Evolutionary conservation across 1,139 yeast genomes (phyloP).

Genomic region (Meyerozyma smithsonii): DNA sequence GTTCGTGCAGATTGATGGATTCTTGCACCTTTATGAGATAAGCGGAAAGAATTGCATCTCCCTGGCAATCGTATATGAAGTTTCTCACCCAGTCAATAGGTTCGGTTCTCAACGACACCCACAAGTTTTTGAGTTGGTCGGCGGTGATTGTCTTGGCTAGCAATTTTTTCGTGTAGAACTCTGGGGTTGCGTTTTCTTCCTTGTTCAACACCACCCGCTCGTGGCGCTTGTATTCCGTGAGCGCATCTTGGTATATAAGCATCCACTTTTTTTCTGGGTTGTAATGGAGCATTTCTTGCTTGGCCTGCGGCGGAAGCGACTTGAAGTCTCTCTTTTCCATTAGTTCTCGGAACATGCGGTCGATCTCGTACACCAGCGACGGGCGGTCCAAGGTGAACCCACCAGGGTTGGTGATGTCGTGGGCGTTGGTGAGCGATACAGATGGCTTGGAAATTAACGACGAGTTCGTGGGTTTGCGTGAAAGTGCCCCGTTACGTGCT

Average conservation of each 20-base stretch:
- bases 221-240: constrained; percentile 66
- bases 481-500: constrained; percentile 7
- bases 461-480: constrained; percentile 21
- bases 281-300: constrained; percentile 72
- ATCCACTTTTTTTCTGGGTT: constrained; percentile 84
- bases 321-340: constrained; percentile 83
- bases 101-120: constrained; percentile 90
- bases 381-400: constrained; percentile 50
- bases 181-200: constrained; percentile 54
- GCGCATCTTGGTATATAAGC: constrained; percentile 81
- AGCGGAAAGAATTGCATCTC: constrained; percentile 70
- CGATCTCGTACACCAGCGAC: constrained; percentile 53
- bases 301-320: constrained; percentile 72
- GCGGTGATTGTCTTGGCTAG: constrained; percentile 66
- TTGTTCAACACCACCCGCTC: constrained; percentile 29
- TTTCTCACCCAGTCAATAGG: constrained; percentile 86
- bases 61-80: constrained; percentile 74
- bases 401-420: constrained; percentile 14
- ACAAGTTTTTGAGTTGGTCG: constrained; percentile 72
- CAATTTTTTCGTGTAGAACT: constrained; percentile 70
- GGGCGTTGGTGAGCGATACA: constrained; percentile 17
- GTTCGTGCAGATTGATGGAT: constrained; percentile 29
- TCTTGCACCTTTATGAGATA: constrained; percentile 38
- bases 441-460: constrained; percentile 32
- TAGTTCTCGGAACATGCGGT: constrained; percentile 59